Evolutionary conservation across 2,329 filamentous ascomycete species (phyloP), one percentile per base, ranked within the genome.

Genomic region (Nemania sp.): DNA sequence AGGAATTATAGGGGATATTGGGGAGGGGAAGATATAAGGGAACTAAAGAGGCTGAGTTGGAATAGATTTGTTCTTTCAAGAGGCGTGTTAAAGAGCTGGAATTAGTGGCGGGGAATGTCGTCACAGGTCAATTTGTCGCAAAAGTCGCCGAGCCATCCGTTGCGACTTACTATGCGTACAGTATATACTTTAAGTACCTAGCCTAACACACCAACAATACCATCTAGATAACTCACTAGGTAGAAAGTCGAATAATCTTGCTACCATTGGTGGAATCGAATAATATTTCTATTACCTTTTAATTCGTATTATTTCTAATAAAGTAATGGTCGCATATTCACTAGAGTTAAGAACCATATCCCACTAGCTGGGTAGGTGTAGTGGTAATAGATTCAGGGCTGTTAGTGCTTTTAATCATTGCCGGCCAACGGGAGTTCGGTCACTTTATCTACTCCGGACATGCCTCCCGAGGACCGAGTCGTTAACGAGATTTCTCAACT

Each of bases 61-160:
- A 18, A 5, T 20, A 60, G 24, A 45, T 43, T 15, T 62, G 24
- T 45, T 18, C 4, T 38, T 41, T 57, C 45, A 15, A 52, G 49
- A 35, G 49, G 32, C 38, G 35, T n/a, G 20, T 47, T 35, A 26
- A 41, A 49, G 11, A 61, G 24, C 32, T n/a, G 24, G 32, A 41
- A 52, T 35, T 27, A 52, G 54, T 53, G 47, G 38, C 53, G 35
- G 61, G 35, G 47, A 26, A 68, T 68, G 66, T 60, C 68, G 68
- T 70, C 68, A 70, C 43, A 63, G 58, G 22, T 62, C 63, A 45
- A 10, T 29, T 32, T 20, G 32, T 18, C n/a, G 38, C 24, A 5
- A 18, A 60, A 24, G 15, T 41, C 15, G n/a, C 51, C 49, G 60
- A n/a, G 5, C 32, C 3, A 45, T 53, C 47, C 49, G 58, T 32